phyloP scores from a whole-genome alignment of 768 basidiomycete species.

The Boletus rubroflammeus region DNA sequence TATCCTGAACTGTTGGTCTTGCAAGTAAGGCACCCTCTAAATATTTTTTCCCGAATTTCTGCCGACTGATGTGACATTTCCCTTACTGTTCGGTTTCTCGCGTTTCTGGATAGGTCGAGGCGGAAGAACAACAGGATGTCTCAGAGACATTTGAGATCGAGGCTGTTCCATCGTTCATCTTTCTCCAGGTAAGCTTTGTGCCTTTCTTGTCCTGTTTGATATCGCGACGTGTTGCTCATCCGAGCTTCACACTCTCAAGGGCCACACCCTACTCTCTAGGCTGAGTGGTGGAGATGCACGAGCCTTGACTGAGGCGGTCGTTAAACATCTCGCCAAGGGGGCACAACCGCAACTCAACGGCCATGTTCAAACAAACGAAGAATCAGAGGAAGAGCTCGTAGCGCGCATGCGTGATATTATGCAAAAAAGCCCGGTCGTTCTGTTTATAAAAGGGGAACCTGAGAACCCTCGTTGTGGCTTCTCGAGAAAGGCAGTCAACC shows the following conservation, averaged over 20 bases:
- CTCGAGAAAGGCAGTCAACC: slow-evolving; percentile 65
- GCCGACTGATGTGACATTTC: neutral
- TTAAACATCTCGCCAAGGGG: slow-evolving; percentile 45
- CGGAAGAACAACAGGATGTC: slow-evolving; percentile 77
- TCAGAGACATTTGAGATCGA: slow-evolving; percentile 90
- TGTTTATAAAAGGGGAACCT: slow-evolving; percentile 91
- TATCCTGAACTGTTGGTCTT: slow-evolving; percentile 68
- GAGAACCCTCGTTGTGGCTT: slow-evolving; percentile 81
- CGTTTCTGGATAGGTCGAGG: slow-evolving; percentile 61
- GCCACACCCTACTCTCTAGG: slow-evolving; percentile 78
- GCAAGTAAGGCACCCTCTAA: slow-evolving; percentile 47
- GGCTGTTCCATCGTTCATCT: slow-evolving; percentile 79
- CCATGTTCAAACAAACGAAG: slow-evolving; percentile 34
- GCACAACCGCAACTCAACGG: neutral
- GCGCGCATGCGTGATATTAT: slow-evolving; percentile 66
- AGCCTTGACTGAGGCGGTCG: slow-evolving; percentile 57
- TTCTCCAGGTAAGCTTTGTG: slow-evolving; percentile 64
- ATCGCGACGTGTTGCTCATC: neutral
- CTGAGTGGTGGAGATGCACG: slow-evolving; percentile 78
- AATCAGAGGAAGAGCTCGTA: slow-evolving; percentile 66
- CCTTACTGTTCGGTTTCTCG: neutral
- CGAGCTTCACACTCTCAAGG: slow-evolving; percentile 43
- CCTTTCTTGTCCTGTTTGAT: neutral
- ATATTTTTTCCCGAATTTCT: neutral
- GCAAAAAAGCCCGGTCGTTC: slow-evolving; percentile 71